Percentiles rank a stretch among this genome's conserved stretches.
phyloP scores from a whole-genome alignment of 2,329 filamentous ascomycete species.

The Aureobasidium vineae region DNA sequence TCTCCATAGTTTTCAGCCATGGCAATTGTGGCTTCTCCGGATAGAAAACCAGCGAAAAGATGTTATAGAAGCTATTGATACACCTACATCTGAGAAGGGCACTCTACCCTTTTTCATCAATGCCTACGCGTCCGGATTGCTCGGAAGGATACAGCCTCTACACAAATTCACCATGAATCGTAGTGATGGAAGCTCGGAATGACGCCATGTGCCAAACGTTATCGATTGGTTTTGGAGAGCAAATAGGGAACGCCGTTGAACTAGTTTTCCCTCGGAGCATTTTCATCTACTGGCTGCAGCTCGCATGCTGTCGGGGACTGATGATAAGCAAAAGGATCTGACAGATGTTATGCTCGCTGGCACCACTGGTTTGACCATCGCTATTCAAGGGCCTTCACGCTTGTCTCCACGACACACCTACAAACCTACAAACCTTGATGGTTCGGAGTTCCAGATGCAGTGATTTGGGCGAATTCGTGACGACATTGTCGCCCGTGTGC shows the following conservation, averaged over 20 bases:
- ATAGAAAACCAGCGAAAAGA: not conserved
- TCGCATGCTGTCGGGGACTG: not conserved
- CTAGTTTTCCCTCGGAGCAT: constrained; percentile 12
- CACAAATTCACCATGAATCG: not conserved
- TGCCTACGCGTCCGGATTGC: not conserved
- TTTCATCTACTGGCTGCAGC: not conserved
- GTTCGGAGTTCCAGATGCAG: not conserved
- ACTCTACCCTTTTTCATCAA: not conserved
- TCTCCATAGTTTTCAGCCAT: constrained; percentile 18
- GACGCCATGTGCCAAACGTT: constrained; percentile 11
- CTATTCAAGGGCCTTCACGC: not conserved
- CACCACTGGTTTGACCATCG: not conserved
- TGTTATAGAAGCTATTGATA: not conserved
- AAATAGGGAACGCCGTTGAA: constrained; percentile 4
- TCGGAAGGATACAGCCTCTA: not conserved
- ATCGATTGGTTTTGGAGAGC: constrained; percentile 2
- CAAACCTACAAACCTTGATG: not conserved
- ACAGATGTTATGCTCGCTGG: not conserved
- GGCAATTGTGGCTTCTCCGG: not conserved
- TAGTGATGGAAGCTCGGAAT: constrained; percentile 2
- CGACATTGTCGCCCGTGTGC: not conserved
- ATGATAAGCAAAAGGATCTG: not conserved
- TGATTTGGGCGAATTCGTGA: not conserved
- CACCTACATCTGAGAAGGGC: not conserved
- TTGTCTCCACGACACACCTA: not conserved